phyloP scores from a whole-genome alignment of 2,329 filamentous ascomycete species.

The Talaromyces amestolkiae region DNA sequence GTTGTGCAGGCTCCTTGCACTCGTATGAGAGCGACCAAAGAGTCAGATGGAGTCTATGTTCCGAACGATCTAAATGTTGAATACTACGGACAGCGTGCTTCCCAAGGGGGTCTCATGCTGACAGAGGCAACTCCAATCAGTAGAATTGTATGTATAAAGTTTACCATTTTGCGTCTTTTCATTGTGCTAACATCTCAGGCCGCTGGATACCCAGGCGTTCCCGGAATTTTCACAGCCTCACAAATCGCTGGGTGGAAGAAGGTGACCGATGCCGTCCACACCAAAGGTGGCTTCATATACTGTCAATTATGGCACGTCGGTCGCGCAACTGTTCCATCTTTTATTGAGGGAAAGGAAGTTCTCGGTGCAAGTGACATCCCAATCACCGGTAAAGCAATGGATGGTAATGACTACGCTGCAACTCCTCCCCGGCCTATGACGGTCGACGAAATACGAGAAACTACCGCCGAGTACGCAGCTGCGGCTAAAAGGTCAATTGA shows the following conservation, averaged over 20 bases:
- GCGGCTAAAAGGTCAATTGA: conserved; percentile 52
- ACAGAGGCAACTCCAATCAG: conserved; percentile 54
- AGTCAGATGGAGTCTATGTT: conserved; percentile 42
- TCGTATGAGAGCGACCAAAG: conserved; percentile 39
- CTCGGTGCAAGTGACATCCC: conserved; percentile 42
- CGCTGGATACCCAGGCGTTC: conserved; percentile 50
- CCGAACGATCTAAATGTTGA: conserved; percentile 40
- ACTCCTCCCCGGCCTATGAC: conserved; percentile 26
- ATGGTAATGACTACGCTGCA: conserved; percentile 36
- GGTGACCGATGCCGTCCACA: conserved; percentile 59
- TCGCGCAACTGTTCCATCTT: conserved; percentile 44
- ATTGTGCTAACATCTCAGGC: conserved; percentile 39
- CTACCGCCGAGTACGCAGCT: conserved; percentile 38
- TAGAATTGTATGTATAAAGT: conserved; percentile 23
- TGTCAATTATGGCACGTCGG: conserved; percentile 61
- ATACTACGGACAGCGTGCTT: conserved; percentile 54
- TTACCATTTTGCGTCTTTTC: conserved; percentile 23
- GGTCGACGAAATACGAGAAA: conserved; percentile 41
- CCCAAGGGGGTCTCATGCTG: conserved; percentile 53
- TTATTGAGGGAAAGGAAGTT: conserved; percentile 26
- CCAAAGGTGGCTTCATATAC: conserved; percentile 57
- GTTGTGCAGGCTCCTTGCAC: conserved; percentile 57
- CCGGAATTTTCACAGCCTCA: conserved; percentile 49
- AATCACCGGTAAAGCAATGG: conserved; percentile 40
- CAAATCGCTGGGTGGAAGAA: conserved; percentile 59